Base-by-base conservation (phyloP, 2,329 filamentous ascomycete genomes). In the Lecanicillium sp. region DNA sequence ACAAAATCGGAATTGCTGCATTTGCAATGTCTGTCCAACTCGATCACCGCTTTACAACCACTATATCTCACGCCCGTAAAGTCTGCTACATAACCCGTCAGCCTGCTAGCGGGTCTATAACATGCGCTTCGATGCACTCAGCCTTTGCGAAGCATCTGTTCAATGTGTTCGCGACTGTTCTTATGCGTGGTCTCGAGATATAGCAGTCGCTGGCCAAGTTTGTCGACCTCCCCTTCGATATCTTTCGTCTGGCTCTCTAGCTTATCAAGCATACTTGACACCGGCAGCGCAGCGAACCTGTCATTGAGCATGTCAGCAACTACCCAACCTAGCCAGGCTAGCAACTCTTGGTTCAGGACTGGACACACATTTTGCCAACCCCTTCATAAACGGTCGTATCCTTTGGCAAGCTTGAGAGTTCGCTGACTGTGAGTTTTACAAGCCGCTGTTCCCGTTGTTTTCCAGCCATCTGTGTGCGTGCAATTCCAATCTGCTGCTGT, bases 111-210 rank as follows among this genome's bases (percentile, higher is more conserved):
- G n/a, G n/a, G n/a, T n/a, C n/a, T n/a, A n/a, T n/a, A n/a, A n/a
- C 15, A 8, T 18, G 13, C 15, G 9, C 29, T 28, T 22, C 9
- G 5, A 12, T 29, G 19, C 20, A 27, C 14, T 54, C 37, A 56
- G 38, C 62, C 73, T 64, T 55, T 76, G 75, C 54, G 49, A 19
- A 96, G 73, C 57, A 96, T 90, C 61, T 88, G 83, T 58, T 95
- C 83, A 50, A 96, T 83, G 55, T 95, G 87, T 49, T 89, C 80
- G 51, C 83, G 80, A 62, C 88, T 95, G 56, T 96, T 98, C 68
- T 94, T 88, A 58, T 87, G 84, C 35, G 92, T 96, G 42, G 87
- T 94, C 67, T 96, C 90, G 32, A 96, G 71, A 56, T 95, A 96
- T 51, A 90, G 78, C 52, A 95, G 69, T 60, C 86, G 88, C 73